Base-by-base conservation (phyloP, 2,329 filamentous ascomycete species). In the Aspergillus bombycis region DNA sequence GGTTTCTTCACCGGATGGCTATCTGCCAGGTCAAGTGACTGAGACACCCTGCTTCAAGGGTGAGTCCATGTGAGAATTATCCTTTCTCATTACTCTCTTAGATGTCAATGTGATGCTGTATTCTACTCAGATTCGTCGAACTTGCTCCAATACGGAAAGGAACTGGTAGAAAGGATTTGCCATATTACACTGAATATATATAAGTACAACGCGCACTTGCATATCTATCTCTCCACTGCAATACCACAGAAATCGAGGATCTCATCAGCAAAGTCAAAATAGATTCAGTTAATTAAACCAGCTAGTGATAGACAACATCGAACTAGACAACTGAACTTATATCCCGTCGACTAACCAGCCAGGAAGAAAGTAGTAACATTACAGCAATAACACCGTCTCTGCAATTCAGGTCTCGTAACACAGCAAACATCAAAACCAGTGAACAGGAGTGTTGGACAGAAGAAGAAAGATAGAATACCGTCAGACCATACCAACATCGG, bases 401-500 rank as follows among this genome's bases (percentile, higher is more conserved):
- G 48, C 58, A 55, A 53, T 41, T 30, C 45, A 19, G 36, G 16
- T 46, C 21, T 38, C 34, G 28, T 38, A 43, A 60, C 30, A 21
- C 23, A 60, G 36, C 53, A 43, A 60, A 60, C 23, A 23, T 28
- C 23, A 23, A 46, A 52, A 12, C 19, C 26, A 54, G 48, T 38
- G 21, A 45, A 54, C 34, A 45, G 23, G n/a, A 54, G 46, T 36
- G 36, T 23, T 6, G 41, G 16, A 26, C 19, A 28, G n/a, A 52
- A 16, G 30, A 19, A 58, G 21, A 26, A 32, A 38, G 21, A 36
- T 19, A 58, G 8, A 36, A 50, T 10, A 38, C 52, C 52, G 32
- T 55, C 52, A 55, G 52, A 38, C 21, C 32, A 41, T 41, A 55
- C 52, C 52, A 55, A 55, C 52, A 21, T 55, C 36, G 32, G 21